Evolutionary conservation across 129 eudicot genomes (phyloP).

Genomic region (Cynara cardunculus): DNA sequence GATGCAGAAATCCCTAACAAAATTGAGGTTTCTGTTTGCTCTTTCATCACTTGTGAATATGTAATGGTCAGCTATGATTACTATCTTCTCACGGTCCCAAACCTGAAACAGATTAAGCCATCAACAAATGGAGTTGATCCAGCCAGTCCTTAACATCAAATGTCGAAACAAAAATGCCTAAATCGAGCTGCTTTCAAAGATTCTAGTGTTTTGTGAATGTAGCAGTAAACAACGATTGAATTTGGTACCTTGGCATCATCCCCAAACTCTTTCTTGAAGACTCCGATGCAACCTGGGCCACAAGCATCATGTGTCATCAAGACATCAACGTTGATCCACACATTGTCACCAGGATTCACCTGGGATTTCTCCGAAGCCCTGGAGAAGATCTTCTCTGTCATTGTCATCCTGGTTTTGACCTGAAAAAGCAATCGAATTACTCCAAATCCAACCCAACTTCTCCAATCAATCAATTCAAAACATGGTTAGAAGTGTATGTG

Average conservation of each 20-base stretch:
- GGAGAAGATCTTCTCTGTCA: conserved; percentile 86
- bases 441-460: not conserved
- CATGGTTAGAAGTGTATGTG: not conserved
- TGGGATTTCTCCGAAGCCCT: conserved; percentile 72
- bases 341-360: conserved; percentile 82
- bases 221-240: not conserved
- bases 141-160: too few relatives aligned
- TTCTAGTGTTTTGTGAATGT: conserved; percentile 3
- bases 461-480: not conserved
- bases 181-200: not conserved
- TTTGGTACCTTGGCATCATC: conserved; percentile 73
- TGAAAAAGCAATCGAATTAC: conserved; percentile 17
- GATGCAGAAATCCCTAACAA: conserved; percentile 72
- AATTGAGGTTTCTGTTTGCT: conserved; percentile 90
- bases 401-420: conserved; percentile 90
- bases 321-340: conserved; percentile 81
- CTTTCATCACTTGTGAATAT: conserved; percentile 87
- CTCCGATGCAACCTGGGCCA: conserved; percentile 78
- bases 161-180: too few relatives aligned
- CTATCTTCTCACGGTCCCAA: conserved; percentile 96
- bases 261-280: conserved; percentile 90
- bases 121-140: not conserved
- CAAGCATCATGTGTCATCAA: conserved; percentile 98
- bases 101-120: conserved; percentile 38
- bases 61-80: conserved; percentile 91